These are phyloP conservation scores for Sclerospora graminicola DNA, from an alignment of 352 stramenopile genomes.

Conservation along the genomic window DNA sequence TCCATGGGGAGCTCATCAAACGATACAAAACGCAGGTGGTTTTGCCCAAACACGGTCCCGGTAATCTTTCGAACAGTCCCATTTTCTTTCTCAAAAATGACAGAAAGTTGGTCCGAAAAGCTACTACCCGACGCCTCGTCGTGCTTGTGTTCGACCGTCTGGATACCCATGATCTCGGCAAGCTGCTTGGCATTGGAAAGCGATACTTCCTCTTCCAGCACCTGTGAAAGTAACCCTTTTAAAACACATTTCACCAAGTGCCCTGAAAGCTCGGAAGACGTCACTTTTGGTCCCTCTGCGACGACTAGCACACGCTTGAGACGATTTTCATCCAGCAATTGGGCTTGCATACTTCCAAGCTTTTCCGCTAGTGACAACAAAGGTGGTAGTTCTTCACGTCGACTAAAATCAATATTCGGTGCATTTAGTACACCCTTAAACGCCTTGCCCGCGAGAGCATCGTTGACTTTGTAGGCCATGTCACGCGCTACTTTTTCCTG, in stretches of 20 bases:
- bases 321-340: constrained; percentile 68
- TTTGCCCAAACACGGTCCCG: constrained; percentile 85
- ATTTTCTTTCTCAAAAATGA: constrained; percentile 87
- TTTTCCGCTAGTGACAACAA: constrained; percentile 88
- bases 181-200: constrained; percentile 82
- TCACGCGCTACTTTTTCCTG: constrained; percentile 89
- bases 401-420: constrained; percentile 86
- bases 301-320: constrained; percentile 65
- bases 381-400: constrained; percentile 64
- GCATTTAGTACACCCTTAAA: constrained; percentile 94
- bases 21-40: constrained; percentile 78
- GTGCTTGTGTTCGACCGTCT: constrained; percentile 86
- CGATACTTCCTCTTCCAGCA: constrained; percentile 88
- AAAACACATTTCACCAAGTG: constrained; percentile 84
- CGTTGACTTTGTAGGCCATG: constrained; percentile 86
- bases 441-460: constrained; percentile 86
- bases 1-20: constrained; percentile 86
- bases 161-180: constrained; percentile 84
- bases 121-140: constrained; percentile 65
- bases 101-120: constrained; percentile 86
- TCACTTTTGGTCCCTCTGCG: constrained; percentile 70
- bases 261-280: constrained; percentile 66
- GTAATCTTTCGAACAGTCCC: constrained; percentile 73
- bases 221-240: constrained; percentile 85
- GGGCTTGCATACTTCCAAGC: constrained; percentile 82